These are phyloP conservation scores for Cercophora samala DNA, from an alignment of 495 filamentous ascomycete species.

Conservation along the genomic window DNA sequence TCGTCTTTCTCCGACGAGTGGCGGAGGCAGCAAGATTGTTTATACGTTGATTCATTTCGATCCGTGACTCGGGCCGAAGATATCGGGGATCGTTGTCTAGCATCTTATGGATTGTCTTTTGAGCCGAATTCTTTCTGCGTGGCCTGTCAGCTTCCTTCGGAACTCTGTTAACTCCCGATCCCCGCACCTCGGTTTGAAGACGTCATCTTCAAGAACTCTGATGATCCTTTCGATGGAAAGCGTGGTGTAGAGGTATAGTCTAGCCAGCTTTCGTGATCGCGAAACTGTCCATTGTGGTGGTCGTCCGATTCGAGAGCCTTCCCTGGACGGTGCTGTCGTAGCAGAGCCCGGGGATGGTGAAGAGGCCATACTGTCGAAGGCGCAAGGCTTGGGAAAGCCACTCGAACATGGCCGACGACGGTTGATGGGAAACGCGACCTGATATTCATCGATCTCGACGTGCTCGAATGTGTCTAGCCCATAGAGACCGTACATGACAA, in stretches of 20 bases:
- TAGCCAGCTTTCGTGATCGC: constrained; percentile 42
- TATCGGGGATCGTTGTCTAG: constrained; percentile 48
- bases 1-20: constrained; percentile 19
- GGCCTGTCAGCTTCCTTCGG: constrained; percentile 9
- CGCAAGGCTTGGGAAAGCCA: constrained; percentile 5
- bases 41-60: constrained; percentile 43
- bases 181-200: constrained; percentile 40
- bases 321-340: constrained; percentile 17
- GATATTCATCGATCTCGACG: constrained; percentile 11
- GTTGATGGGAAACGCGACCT: constrained; percentile 6
- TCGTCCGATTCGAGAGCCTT: constrained; percentile 39
- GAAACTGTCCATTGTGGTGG: constrained; percentile 46
- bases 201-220: constrained; percentile 41
- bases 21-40: constrained; percentile 27
- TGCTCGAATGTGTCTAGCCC: constrained; percentile 3
- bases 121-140: constrained; percentile 45
- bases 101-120: constrained; percentile 46
- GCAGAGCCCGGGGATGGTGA: constrained; percentile 21
- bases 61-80: constrained; percentile 43
- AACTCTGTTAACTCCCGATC: background rate
- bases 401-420: constrained; percentile 4
- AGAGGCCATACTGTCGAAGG: constrained; percentile 20
- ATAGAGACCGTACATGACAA: constrained; percentile 6
- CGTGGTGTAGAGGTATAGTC: constrained; percentile 46
- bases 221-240: constrained; percentile 44